Percentiles rank a stretch among this genome's conserved stretches.
Conservation (phyloP, 2,329 filamentous ascomycete species). For the Didymella keratinophila region DNA sequence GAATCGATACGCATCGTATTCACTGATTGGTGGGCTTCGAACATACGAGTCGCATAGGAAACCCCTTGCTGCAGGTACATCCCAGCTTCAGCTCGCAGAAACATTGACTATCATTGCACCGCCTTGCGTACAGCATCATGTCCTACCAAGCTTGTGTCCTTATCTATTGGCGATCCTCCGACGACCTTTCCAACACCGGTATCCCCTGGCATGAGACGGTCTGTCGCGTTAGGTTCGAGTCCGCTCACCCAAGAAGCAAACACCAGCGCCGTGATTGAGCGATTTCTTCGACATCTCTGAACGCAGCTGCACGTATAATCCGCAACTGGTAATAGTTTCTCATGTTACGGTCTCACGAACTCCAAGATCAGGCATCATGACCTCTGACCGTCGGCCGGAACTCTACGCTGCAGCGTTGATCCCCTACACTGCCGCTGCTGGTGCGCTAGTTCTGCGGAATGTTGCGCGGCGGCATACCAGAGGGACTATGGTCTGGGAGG, state of each 20-base stretch:
- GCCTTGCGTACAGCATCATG: constrained; percentile 20
- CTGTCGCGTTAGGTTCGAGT: constrained; percentile 7
- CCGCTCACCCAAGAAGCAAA: constrained; percentile 8
- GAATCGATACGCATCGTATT: constrained; percentile 7
- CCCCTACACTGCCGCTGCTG: constrained; percentile 31
- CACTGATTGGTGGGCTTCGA: constrained; percentile 13
- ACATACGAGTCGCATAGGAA: constrained; percentile 11
- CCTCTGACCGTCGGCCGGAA: constrained; percentile 28
- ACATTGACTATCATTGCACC: constrained; percentile 13
- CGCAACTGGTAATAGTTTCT: constrained; percentile 16
- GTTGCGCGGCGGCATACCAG: constrained; percentile 25
- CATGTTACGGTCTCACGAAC: constrained; percentile 19
- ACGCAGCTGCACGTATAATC: constrained; percentile 17
- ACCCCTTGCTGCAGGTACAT: constrained; percentile 22
- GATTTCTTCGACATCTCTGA: constrained; percentile 14
- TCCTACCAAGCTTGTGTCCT: constrained; percentile 13
- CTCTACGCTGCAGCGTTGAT: constrained; percentile 31
- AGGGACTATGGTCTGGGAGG: constrained; percentile 31
- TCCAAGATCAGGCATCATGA: constrained; percentile 20
- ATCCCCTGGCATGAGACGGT: constrained; percentile 7
- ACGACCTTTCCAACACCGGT: constrained; percentile 1
- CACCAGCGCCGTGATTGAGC: constrained; percentile 13
- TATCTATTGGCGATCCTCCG: constrained; percentile 16
- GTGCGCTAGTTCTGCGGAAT: constrained; percentile 28
- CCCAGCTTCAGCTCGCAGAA: constrained; percentile 10